Evolutionary conservation across 1,284 basidiomycete species (phyloP).

Genomic region (Moniliella sp.): DNA sequence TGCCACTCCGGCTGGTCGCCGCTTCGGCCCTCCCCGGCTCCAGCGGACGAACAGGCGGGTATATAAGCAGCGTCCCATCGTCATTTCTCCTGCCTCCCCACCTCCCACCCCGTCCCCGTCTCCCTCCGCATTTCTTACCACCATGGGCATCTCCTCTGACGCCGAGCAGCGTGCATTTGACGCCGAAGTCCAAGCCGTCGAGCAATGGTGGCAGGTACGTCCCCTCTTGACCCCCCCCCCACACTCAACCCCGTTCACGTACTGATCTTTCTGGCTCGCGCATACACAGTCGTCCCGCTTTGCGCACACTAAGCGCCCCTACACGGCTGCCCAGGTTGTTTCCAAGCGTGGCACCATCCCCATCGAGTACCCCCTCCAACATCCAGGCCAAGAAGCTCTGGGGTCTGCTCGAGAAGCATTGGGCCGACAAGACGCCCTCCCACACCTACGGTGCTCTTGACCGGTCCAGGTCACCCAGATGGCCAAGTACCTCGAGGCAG

Average conservation of each 20-base stretch:
- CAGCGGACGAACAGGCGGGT: no score
- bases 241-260: no score
- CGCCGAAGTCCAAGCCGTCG: slow-evolving; percentile 59
- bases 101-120: no score
- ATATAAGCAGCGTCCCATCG: no score
- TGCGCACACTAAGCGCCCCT: slow-evolving; percentile 60
- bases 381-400: slow-evolving; percentile 70
- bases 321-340: slow-evolving; percentile 77
- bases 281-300: slow-evolving; percentile 62
- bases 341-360: slow-evolving; percentile 72
- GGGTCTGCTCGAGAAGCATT: slow-evolving; percentile 43
- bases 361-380: slow-evolving; percentile 67
- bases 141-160: slow-evolving; percentile 10
- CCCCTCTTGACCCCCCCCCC: background rate
- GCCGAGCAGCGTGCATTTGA: slow-evolving; percentile 42
- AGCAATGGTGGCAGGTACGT: slow-evolving; percentile 74
- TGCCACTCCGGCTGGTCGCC: no score
- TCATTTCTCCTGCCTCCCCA: no score
- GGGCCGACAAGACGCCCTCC: slow-evolving; percentile 44
- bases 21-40: no score
- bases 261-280: background rate
- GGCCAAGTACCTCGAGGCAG: slow-evolving; percentile 34
- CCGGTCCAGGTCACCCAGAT: slow-evolving; percentile 54
- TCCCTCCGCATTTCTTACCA: no score
- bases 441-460: slow-evolving; percentile 95